phyloP scores from a whole-genome alignment of 1,284 basidiomycete species.

The Coniophora puteana region DNA sequence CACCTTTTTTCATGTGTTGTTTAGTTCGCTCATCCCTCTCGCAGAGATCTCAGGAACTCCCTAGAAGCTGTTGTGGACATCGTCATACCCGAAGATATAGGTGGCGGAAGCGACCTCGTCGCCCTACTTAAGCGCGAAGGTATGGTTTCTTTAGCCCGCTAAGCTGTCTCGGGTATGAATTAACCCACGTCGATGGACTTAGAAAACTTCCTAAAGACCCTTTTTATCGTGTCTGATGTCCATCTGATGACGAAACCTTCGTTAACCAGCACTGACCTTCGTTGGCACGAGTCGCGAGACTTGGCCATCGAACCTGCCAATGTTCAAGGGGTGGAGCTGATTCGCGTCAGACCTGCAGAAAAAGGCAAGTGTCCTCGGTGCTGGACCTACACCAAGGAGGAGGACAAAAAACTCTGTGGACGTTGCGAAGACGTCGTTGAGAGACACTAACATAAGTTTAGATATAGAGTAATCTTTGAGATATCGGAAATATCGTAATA shows the following conservation, averaged over 20 bases:
- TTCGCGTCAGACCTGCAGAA: conserved; percentile 20
- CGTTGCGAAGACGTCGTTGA: conserved; percentile 23
- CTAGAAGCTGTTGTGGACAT: conserved; percentile 69
- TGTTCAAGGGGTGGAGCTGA: conserved; percentile 13
- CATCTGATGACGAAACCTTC: conserved; percentile 38
- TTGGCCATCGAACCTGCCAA: neutral
- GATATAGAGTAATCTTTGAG: too few relatives aligned
- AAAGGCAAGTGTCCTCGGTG: conserved; percentile 27
- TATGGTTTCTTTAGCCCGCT: conserved; percentile 16
- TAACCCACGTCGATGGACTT: conserved; percentile 5
- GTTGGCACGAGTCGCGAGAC: conserved; percentile 33
- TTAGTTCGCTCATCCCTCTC: conserved; percentile 3
- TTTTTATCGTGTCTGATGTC: conserved; percentile 79
- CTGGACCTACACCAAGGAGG: conserved; percentile 27
- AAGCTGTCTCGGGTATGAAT: neutral
- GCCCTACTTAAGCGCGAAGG: conserved; percentile 50
- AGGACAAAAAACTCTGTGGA: conserved; percentile 19
- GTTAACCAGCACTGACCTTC: conserved; percentile 33
- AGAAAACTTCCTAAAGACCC: conserved; percentile 63
- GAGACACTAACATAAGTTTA: conserved; percentile 13
- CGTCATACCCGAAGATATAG: conserved; percentile 33
- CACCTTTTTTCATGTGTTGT: neutral
- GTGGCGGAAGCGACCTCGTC: conserved; percentile 20
- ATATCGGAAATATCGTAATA: too few relatives aligned
- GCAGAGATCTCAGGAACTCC: conserved; percentile 68